Evolutionary conservation across 345 rosid genomes (phyloP).

Genomic region (Fremontodendron californicum): DNA sequence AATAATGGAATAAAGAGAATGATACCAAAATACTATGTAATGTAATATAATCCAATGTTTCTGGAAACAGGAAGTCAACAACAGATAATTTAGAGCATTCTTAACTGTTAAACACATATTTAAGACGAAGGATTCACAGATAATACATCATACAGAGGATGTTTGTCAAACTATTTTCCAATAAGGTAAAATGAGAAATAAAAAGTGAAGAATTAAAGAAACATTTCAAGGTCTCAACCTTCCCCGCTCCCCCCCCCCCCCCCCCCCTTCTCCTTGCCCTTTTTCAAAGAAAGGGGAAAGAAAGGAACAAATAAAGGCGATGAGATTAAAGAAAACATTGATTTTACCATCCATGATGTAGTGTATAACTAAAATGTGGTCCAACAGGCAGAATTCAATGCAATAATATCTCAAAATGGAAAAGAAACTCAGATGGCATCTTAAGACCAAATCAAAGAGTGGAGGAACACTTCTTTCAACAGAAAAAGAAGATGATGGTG

Average conservation of each 20-base stretch:
- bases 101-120: neutral
- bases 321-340: neutral
- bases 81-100: neutral
- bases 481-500: neutral
- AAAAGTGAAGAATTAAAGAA: neutral
- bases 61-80: neutral
- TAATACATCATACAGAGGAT: no score
- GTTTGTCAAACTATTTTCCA: neutral
- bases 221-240: neutral
- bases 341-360: neutral
- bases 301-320: neutral
- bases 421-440: neutral
- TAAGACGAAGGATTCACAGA: neutral
- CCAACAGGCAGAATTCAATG: neutral
- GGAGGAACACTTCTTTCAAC: neutral
- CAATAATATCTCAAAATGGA: neutral
- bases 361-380: neutral
- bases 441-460: neutral
- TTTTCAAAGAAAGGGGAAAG: neutral
- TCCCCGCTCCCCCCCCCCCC: neutral
- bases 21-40: neutral
- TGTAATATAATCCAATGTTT: neutral
- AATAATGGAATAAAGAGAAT: no score
- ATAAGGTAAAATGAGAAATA: neutral
- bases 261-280: no score